Percentiles rank a stretch among this genome's conserved stretches.
These are phyloP conservation scores for Colletotrichum cereale DNA, from an alignment of 2,329 filamentous ascomycete genomes.

Conservation along the genomic window DNA sequence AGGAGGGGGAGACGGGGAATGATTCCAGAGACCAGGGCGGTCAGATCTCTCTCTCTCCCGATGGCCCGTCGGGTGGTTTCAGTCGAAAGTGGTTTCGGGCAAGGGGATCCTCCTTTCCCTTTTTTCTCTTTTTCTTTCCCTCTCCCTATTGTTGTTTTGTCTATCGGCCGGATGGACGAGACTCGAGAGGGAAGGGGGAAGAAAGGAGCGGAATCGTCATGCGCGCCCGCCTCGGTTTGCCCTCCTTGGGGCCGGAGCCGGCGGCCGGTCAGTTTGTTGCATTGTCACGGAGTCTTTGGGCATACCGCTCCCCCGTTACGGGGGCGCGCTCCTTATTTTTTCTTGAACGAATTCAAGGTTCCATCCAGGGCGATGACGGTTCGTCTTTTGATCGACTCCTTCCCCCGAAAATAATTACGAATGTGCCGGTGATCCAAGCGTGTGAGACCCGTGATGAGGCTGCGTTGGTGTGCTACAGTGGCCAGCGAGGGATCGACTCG, in stretches of 20 bases:
- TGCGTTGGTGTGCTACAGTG: neutral
- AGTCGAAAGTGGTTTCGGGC: neutral
- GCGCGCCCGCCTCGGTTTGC: neutral
- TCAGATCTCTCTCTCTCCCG: neutral
- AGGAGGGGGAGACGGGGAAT: neutral
- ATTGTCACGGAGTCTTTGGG: constrained; percentile 19
- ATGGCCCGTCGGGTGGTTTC: neutral
- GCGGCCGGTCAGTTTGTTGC: neutral
- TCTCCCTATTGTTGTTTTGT: neutral
- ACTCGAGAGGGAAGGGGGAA: neutral
- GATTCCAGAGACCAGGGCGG: neutral
- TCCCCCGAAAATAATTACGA: neutral
- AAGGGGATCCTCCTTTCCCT: neutral
- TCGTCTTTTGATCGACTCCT: neutral
- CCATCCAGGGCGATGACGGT: neutral
- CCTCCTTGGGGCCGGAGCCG: neutral
- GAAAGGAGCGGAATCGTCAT: neutral
- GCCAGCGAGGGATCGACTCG: neutral
- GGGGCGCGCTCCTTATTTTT: neutral
- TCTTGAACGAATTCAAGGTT: neutral
- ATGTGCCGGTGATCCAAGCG: neutral
- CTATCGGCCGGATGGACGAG: neutral
- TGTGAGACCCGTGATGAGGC: neutral
- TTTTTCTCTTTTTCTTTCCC: neutral
- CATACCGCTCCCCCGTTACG: neutral